Evolutionary conservation across 2,329 filamentous ascomycete species (phyloP), one percentile per base, ranked within the genome.

Genomic region (Coniochaeta sp.): DNA sequence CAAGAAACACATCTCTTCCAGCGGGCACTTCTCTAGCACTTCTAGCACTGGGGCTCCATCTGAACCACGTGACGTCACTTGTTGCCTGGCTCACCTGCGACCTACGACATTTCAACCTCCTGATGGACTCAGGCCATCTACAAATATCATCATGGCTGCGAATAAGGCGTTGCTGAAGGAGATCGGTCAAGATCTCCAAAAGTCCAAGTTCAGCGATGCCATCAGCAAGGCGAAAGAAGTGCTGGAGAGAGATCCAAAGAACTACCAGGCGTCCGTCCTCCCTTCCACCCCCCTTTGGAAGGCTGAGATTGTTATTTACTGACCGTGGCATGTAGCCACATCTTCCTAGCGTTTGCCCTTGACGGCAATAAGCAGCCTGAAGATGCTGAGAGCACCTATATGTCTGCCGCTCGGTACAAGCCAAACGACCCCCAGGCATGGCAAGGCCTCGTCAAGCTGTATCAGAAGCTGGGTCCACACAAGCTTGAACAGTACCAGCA

Each of bases 391-490:
- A 83, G 81, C 36, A 85, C 87, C 1, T 98, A 98, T 73, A 79
- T 82, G 44, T 79, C 83, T 34, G 95, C 93, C 1, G 84, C 89
- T 6, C 79, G 80, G 22, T 77, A 91, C 63, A 93, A 91, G 64
- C 84, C 87, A 0, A 79, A 84, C 19, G 92, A 97, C 66, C 78
- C 85, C n/a, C 89, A 93, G 68, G 90, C 90, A 65, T 98, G 91
- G 91, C 90, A 96, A 71, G 95, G 95, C 1, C 79, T 99, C 54
- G 83, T 95, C 72, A 90, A 88, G 68, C 75, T 98, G 33, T 97
- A 91, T 71, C 91, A 96, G 74, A 89, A 86, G 67, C 89, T 92
- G 69, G 87, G 85, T 17, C 73, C 78, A 33, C 81, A 82, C 59
- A 90, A 88, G 67, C 76, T 98, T 16, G 81, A 84, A 59, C 82